A percentile compares a stretch with the other conserved stretches of the same genome.
Conservation (phyloP, 352 stramenopile species). For the Globisporangium okanoganense region DNA sequence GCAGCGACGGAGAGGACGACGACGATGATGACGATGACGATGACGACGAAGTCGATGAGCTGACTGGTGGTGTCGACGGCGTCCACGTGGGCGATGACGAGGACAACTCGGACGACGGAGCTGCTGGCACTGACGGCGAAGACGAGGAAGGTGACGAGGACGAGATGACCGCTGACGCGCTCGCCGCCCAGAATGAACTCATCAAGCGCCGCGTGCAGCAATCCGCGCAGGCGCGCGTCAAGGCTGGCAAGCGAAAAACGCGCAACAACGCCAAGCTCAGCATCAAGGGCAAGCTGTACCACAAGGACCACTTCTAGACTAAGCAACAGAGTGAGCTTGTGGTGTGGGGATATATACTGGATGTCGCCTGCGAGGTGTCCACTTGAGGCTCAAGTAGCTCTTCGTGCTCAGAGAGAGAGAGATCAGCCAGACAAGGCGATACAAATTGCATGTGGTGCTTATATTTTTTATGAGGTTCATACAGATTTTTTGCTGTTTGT, state of each 20-base stretch:
- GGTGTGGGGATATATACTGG: constrained; percentile 5
- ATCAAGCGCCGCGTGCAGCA: constrained; percentile 84
- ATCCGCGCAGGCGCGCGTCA: constrained; percentile 51
- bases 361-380: background rate
- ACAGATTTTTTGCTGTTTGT: constrained; percentile 9
- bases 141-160: constrained; percentile 15
- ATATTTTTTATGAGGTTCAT: constrained; percentile 36
- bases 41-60: constrained; percentile 27
- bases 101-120: constrained; percentile 13
- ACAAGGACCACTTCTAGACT: constrained; percentile 80
- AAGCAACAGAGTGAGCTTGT: background rate
- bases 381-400: background rate
- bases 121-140: constrained; percentile 11
- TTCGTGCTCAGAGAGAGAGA: background rate
- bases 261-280: constrained; percentile 83
- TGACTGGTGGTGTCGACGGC: constrained; percentile 36
- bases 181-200: constrained; percentile 59
- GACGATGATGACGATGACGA: constrained; percentile 42
- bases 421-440: background rate
- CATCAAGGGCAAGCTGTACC: constrained; percentile 80
- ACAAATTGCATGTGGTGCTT: constrained; percentile 24
- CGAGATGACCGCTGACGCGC: constrained; percentile 24
- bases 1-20: constrained; percentile 35
- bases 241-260: constrained; percentile 54
- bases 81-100: constrained; percentile 27